Conservation (phyloP, 345 rosid genomes). For the Gossypium bickii region DNA sequence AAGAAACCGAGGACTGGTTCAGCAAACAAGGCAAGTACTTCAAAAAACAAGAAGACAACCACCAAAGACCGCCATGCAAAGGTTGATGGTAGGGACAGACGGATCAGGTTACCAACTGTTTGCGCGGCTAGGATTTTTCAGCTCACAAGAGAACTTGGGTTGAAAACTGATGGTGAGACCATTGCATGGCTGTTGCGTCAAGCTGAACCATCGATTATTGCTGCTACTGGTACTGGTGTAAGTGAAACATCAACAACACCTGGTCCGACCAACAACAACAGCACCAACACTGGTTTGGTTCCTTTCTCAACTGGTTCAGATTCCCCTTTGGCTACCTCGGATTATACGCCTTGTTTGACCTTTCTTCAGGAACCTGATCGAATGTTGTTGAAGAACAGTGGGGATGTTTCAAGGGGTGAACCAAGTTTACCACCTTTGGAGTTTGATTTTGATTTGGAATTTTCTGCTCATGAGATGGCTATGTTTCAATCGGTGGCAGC, state of each 20-base stretch:
- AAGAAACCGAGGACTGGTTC: not conserved
- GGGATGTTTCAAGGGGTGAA: not conserved
- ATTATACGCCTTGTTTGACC: not conserved
- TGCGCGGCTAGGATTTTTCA: conserved; percentile 99
- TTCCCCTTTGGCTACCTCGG: not conserved
- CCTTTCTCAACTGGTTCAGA: not conserved
- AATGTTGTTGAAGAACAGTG: not conserved
- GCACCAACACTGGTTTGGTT: conserved; percentile 22
- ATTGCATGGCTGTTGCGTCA: conserved; percentile 94
- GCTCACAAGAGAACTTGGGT: conserved; percentile 88
- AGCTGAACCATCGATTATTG: conserved; percentile 91
- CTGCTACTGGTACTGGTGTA: conserved; percentile 74
- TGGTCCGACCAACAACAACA: conserved; percentile 45
- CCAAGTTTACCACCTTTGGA: conserved; percentile 6
- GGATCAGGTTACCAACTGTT: conserved; percentile 89
- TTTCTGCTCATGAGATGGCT: conserved; percentile 13
- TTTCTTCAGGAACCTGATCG: not conserved
- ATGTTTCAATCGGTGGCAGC: conserved; percentile 1
- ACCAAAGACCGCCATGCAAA: conserved; percentile 79
- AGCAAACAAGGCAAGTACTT: not conserved
- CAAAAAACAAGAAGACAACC: not conserved
- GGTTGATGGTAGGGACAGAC: conserved; percentile 87
- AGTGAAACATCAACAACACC: conserved; percentile 49
- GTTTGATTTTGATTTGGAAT: conserved; percentile 17
- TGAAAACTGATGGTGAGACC: conserved; percentile 90